Base-by-base conservation (phyloP, 2,329 filamentous ascomycete genomes). In the Paecilomyces sp. region DNA sequence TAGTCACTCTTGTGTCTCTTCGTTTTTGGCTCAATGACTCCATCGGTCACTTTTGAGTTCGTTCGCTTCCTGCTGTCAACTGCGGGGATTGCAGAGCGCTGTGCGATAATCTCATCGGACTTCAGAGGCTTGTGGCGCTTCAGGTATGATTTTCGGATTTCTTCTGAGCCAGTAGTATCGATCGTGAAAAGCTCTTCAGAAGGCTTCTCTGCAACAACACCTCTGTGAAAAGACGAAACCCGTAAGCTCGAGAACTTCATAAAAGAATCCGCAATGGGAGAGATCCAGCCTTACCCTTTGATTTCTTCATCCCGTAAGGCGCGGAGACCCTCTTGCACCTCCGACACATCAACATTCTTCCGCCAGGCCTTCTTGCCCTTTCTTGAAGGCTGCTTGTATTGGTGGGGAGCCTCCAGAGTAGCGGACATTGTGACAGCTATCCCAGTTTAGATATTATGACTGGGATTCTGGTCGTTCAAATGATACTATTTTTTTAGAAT, bases 341-440 rank as follows among this genome's bases (percentile, higher is more conserved):
- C 88, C 30, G 90, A 88, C 63, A 97, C 85, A 77, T 99, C 91
- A 75, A 99, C 91, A 78, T 99, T 96, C 76, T 97, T 99, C 71
- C 94, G 85, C 94, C 94, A 99, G 33, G 94, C 93, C 80, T 96
- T 97, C 79, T 97, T 97, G 68, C 95, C 94, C 75, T 99, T 99
- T 72, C 94, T 85, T 4, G 93, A 97, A 28, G 92, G 86, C 75
- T 99, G 94, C 64, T 85, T 92, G 77, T 88, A 87, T 66, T 95
- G 91, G 63, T 88, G 86, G 11, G 92, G 92, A 18, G 90, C 88
- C 56, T 71, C 67, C 30, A 72, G 61, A 30, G 65, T 63, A n/a
- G 67, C 61, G 56, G 74, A 71, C 74, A 77, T 77, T 51, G 56
- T 66, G 58, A 56, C 36, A 28, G 47, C 47, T 50, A 34, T 25